These are phyloP conservation scores for Debaryomyces sp. DNA, from an alignment of 1,139 yeast species.

Conservation along the genomic window DNA sequence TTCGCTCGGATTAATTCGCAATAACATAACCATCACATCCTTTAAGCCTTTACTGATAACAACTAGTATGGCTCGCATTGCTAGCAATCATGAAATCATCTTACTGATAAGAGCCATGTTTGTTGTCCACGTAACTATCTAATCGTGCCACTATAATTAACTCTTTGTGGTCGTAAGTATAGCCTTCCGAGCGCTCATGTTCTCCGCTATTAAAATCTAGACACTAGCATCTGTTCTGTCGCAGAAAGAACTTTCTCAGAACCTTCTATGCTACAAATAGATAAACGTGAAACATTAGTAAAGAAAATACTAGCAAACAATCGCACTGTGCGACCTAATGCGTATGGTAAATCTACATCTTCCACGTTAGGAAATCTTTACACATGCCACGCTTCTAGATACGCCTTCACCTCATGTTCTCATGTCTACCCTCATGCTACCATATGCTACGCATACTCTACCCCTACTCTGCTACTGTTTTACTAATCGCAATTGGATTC, in stretches of 20 bases:
- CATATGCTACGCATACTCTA: background rate
- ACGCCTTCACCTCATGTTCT: background rate
- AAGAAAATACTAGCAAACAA: background rate
- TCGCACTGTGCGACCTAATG: background rate
- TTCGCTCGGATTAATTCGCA: conserved; percentile 2
- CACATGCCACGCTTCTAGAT: background rate
- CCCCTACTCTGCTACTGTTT: background rate
- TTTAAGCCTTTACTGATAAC: background rate
- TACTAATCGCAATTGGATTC: background rate
- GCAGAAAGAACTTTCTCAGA: background rate
- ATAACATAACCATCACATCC: background rate
- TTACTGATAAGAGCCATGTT: background rate
- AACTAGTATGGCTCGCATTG: background rate
- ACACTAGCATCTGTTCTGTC: background rate
- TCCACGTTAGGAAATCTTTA: background rate
- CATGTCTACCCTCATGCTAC: background rate
- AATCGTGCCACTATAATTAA: background rate
- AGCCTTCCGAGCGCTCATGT: background rate
- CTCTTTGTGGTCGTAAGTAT: background rate
- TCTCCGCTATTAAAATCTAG: background rate
- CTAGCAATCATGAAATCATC: background rate
- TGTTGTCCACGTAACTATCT: background rate
- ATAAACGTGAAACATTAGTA: background rate
- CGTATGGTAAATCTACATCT: background rate
- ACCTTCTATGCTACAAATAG: background rate